Evolutionary conservation across 2,329 filamentous ascomycete genomes (phyloP).

Genomic region (Calonectria pseudoturangicola): DNA sequence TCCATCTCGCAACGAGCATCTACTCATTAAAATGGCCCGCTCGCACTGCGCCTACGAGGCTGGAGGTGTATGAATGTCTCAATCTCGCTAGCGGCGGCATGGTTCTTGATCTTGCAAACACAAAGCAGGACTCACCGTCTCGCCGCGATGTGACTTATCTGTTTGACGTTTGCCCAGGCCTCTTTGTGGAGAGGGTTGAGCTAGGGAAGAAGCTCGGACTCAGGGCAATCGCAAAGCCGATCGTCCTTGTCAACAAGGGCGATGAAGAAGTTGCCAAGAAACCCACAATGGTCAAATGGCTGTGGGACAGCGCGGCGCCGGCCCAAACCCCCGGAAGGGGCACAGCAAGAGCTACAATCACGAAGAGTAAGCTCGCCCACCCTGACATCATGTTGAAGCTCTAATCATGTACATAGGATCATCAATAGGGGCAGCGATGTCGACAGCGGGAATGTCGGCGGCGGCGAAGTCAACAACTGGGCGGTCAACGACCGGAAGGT

Average conservation of each 20-base stretch:
- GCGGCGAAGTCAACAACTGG: conserved; percentile 23
- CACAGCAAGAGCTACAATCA: conserved; percentile 45
- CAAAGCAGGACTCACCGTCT: conserved; percentile 53
- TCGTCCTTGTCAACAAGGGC: conserved; percentile 57
- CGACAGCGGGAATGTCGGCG: conserved; percentile 41
- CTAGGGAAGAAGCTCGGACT: conserved; percentile 57
- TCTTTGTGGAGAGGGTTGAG: conserved; percentile 61
- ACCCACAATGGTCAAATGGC: conserved; percentile 59
- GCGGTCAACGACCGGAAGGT: conserved; percentile 31
- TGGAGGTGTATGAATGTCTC: conserved; percentile 62
- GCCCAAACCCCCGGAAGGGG: conserved; percentile 45
- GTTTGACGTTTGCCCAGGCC: conserved; percentile 61
- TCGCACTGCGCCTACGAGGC: conserved; percentile 58
- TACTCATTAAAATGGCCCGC: conserved; percentile 63
- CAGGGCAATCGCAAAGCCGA: conserved; percentile 59
- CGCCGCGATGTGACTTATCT: conserved; percentile 59
- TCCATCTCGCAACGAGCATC: conserved; percentile 59
- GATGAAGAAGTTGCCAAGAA: conserved; percentile 54
- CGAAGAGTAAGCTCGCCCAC: conserved; percentile 55
- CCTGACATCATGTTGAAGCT: conserved; percentile 49
- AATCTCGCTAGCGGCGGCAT: conserved; percentile 59
- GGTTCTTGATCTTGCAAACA: conserved; percentile 56
- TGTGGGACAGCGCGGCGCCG: conserved; percentile 56
- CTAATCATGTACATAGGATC: conserved; percentile 55
- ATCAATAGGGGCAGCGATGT: conserved; percentile 43